phyloP scores from a whole-genome alignment of 345 rosid species.

The Gossypium anomalum region DNA sequence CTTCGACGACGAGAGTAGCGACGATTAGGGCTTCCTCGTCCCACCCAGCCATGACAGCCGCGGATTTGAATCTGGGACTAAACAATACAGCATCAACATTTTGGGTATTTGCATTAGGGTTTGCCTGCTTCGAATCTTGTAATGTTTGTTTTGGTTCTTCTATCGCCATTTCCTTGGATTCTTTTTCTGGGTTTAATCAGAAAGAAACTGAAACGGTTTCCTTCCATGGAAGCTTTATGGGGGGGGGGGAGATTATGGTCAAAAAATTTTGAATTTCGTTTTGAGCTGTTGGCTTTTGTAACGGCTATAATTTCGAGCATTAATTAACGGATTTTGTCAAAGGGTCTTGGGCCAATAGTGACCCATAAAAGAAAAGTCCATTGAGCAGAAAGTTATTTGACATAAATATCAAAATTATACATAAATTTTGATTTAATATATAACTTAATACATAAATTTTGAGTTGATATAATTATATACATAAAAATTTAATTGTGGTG shows the following conservation, averaged over 20 bases:
- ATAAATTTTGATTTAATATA: too few relatives aligned
- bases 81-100: conserved; percentile 36
- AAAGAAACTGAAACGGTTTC: neutral
- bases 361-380: too few relatives aligned
- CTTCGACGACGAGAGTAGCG: conserved; percentile 76
- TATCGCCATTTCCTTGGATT: conserved; percentile 34
- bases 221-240: neutral
- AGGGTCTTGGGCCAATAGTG: too few relatives aligned
- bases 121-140: conserved; percentile 24
- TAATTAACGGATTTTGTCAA: too few relatives aligned
- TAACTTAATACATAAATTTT: too few relatives aligned
- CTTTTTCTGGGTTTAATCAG: neutral
- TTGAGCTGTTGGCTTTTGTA: too few relatives aligned
- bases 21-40: conserved; percentile 76
- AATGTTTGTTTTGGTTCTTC: conserved; percentile 28
- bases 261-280: conserved; percentile 3
- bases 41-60: conserved; percentile 98
- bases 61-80: conserved; percentile 81
- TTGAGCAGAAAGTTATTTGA: too few relatives aligned
- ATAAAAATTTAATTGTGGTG: too few relatives aligned
- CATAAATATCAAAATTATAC: too few relatives aligned
- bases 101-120: conserved; percentile 23
- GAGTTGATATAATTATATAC: too few relatives aligned
- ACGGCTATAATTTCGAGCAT: too few relatives aligned
- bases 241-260: neutral